Evolutionary conservation across 176 grass and related monocot species (phyloP), one percentile per base, ranked within the genome.

Genomic region (Panicum miliaceum): DNA sequence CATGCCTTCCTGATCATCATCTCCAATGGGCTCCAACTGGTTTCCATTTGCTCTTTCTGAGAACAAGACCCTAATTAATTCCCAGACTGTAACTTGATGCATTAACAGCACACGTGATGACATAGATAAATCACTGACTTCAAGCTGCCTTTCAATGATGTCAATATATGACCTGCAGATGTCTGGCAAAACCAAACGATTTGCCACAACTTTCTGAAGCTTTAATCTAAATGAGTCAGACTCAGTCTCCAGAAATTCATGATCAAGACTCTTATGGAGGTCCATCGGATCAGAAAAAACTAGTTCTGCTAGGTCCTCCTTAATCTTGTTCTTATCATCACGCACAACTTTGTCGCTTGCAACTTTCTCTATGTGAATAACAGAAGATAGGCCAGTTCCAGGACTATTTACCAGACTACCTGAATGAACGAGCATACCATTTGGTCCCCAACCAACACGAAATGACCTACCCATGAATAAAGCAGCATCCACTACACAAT

Each of bases 381-480:
- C 69, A 81, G 96, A 98, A 87, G 93, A 98, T 82, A 96, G 75
- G 37, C 93, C 77, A 11, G 47, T 72, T 45, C 85, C 82, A 46
- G 91, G 75, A 71, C 73, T 86, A 73, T 69, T 77, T 73, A 95
- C 85, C 25, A 88, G 86, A 82, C 85, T 94, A 48, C 96, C 96
- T 75, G 89, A 87, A 90, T 98, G 96, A 68, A 98, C 81, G 84
- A 98, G 90, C 45, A 95, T 74, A 64, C 93, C 96, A 84, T 95
- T 98, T 47, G 93, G 91, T 67, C 96, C 96, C 93, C 96, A 98
- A 41, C 91, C 93, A 78, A 95, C 91, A 86, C 96, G 89, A 86
- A 98, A 98, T 22, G 93, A 95, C 77, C 89, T 91, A 37, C 96
- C 96, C 93, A 98, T 96, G 53, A 98, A 98, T 73, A 98, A 87